A percentile compares a stretch with the other conserved stretches of the same genome.
Evolutionary conservation across 192 early-diverging fungal species (phyloP).

Genomic region (Dissophora globulifera): DNA sequence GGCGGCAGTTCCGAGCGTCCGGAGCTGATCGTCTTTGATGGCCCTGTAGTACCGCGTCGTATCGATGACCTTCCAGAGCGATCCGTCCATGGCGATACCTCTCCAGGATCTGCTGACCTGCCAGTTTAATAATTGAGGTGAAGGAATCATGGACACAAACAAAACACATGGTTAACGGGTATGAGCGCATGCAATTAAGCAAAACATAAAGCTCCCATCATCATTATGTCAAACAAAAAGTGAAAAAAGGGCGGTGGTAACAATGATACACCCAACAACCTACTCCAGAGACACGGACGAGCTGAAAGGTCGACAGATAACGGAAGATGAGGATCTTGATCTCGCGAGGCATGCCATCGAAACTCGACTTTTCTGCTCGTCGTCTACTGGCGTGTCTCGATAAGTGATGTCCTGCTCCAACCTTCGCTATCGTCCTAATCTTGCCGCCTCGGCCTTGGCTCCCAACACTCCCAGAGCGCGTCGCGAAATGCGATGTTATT

Average conservation of each 20-base stretch:
- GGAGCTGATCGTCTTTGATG: conserved; percentile 39
- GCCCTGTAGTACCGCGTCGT: conserved; percentile 33
- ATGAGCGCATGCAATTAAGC: too few species aligned
- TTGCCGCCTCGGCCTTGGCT: too few species aligned
- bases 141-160: too few species aligned
- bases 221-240: not conserved
- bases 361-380: conserved; percentile 1
- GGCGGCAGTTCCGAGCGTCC: conserved; percentile 25
- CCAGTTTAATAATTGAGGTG: too few species aligned
- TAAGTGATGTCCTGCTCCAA: too few species aligned
- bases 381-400: too few species aligned
- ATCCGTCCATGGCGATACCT: conserved; percentile 42
- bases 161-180: too few species aligned
- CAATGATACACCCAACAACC: not conserved
- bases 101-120: conserved; percentile 44
- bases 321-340: conserved; percentile 43
- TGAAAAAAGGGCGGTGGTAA: not conserved
- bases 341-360: conserved; percentile 36
- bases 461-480: too few species aligned
- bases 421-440: too few species aligned
- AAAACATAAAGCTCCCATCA: not conserved
- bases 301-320: conserved; percentile 39
- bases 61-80: conserved; percentile 40
- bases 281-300: conserved; percentile 39
- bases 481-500: too few species aligned